phyloP scores from a whole-genome alignment of 1,284 basidiomycete species.

The Sanghuangporus baumii region DNA sequence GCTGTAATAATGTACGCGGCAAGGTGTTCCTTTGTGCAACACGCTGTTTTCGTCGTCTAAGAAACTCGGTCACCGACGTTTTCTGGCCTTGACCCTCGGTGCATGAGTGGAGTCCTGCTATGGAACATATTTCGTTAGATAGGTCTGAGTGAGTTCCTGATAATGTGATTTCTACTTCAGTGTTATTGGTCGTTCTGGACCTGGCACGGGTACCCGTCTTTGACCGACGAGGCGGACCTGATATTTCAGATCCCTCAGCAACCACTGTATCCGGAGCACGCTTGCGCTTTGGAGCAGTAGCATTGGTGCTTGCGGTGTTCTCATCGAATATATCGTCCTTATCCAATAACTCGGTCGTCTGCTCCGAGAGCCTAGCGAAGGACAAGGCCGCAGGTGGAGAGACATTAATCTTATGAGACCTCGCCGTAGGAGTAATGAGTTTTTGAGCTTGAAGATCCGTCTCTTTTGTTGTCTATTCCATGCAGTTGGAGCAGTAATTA shows the following conservation, averaged over 20 bases:
- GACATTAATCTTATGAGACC: not conserved
- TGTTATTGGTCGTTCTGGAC: not conserved
- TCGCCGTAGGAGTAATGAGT: not conserved
- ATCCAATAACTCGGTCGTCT: constrained; percentile 1
- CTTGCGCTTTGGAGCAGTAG: constrained; percentile 5
- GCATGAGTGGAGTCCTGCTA: not conserved
- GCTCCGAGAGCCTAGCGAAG: constrained; percentile 1
- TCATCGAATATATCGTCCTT: not conserved
- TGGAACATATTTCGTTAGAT: not conserved
- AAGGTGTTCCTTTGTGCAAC: too few relatives aligned
- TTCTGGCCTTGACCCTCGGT: constrained; percentile 5
- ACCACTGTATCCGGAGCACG: not conserved
- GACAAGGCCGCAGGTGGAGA: not conserved
- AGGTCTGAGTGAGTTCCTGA: not conserved
- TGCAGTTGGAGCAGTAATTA: not conserved
- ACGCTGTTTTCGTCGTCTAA: too few relatives aligned
- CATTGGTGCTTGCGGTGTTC: not conserved
- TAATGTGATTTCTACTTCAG: not conserved
- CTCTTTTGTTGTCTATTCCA: not conserved
- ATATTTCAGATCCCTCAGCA: not conserved
- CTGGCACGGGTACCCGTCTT: not conserved
- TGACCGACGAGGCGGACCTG: not conserved
- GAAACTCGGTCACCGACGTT: constrained; percentile 1
- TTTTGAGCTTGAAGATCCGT: not conserved
- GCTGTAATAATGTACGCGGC: too few relatives aligned